Conservation (phyloP, 306 rosid species). For the Cucumis sativus region DNA sequence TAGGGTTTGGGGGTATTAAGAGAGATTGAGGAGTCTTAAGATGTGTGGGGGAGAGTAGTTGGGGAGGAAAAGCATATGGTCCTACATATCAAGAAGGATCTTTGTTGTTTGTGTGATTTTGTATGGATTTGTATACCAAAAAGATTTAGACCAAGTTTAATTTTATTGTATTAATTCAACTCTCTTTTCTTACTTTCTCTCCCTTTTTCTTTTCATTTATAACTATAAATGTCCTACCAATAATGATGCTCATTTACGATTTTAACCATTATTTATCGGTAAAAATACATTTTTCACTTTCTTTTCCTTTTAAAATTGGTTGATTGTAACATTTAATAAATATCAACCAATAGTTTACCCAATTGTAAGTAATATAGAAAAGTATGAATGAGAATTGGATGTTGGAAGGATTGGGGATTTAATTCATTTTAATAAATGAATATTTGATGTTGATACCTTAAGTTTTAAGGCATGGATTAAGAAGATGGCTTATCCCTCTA, state of each 20-base stretch:
- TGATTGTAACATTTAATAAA: no score
- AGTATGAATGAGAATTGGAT: no score
- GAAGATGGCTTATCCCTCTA: neutral
- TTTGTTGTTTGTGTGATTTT: neutral
- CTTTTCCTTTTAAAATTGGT: no score
- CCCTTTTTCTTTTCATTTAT: neutral
- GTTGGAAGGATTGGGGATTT: no score
- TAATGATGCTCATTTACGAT: no score
- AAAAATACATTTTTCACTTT: no score
- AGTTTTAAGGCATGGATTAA: no score
- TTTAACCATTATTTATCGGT: no score
- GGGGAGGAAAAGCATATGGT: neutral
- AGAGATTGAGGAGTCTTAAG: neutral
- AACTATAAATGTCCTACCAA: neutral
- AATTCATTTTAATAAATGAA: no score
- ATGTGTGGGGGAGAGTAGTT: neutral
- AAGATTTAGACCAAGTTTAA: neutral
- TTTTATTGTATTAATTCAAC: neutral
- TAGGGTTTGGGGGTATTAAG: neutral
- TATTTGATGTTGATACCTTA: no score
- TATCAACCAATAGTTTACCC: no score
- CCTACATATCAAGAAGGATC: constrained; percentile 1
- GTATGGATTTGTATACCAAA: neutral
- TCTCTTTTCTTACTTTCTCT: neutral
- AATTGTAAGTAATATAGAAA: no score